These are phyloP conservation scores for Fusarium proliferatum DNA, from an alignment of 2,329 filamentous ascomycete species.

Conservation along the genomic window DNA sequence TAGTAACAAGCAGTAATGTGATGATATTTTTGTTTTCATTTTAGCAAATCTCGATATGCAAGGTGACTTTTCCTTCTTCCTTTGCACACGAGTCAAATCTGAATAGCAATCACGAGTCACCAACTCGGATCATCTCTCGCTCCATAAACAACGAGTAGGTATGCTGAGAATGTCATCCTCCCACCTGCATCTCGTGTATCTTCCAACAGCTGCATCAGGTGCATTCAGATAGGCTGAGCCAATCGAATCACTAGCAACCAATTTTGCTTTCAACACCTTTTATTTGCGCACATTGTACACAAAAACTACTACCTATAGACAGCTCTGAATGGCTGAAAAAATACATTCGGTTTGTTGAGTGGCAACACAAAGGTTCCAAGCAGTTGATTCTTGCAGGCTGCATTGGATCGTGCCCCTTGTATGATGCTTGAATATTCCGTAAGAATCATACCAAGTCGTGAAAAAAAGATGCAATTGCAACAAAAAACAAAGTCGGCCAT, in stretches of 20 bases:
- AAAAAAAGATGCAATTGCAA: conserved; percentile 35
- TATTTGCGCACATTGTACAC: conserved; percentile 33
- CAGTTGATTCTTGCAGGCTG: conserved; percentile 12
- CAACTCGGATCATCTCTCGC: conserved; percentile 7
- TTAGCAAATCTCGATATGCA: not conserved
- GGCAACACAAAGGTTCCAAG: conserved; percentile 16
- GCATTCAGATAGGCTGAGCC: not conserved
- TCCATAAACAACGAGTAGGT: not conserved
- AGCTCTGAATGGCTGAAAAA: conserved; percentile 6
- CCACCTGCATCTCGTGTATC: not conserved
- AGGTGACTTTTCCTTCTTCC: not conserved
- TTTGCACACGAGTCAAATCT: not conserved
- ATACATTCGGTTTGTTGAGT: conserved; percentile 16
- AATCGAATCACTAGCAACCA: not conserved
- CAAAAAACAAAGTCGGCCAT: conserved; percentile 15
- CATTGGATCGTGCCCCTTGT: conserved; percentile 7
- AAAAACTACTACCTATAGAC: conserved; percentile 23
- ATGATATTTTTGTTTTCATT: not conserved
- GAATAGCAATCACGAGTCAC: not conserved
- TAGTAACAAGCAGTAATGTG: not conserved
- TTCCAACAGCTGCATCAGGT: conserved; percentile 2
- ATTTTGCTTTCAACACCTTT: conserved; percentile 28
- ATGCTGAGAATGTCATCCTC: conserved; percentile 1
- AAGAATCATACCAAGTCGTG: conserved; percentile 42
- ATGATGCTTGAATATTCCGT: conserved; percentile 35